A percentile compares a stretch with the other conserved stretches of the same genome.
Conservation (phyloP, 1,284 basidiomycete species). For the Trichosporon sp. region DNA sequence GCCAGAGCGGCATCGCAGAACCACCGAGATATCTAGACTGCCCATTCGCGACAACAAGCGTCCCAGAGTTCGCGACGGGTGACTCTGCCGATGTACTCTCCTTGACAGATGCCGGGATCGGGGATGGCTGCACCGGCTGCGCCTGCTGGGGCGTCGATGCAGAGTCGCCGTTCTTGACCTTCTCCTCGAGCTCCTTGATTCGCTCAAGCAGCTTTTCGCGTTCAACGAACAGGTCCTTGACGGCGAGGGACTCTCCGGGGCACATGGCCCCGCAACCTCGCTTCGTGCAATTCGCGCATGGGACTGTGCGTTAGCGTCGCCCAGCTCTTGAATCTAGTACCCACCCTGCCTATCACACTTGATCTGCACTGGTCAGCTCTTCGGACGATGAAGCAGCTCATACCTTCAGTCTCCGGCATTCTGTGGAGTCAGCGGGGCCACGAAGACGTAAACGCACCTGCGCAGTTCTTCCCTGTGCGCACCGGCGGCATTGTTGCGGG, state of each 20-base stretch:
- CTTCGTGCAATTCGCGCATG: conserved; percentile 3
- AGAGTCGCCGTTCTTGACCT: not conserved
- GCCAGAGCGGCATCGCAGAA: conserved; percentile 9
- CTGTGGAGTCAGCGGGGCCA: not conserved
- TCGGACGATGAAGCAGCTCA: not conserved
- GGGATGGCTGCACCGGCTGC: not conserved
- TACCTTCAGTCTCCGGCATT: conserved; percentile 9
- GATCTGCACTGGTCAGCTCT: not conserved
- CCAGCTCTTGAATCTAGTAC: not conserved
- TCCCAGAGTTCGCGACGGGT: conserved; percentile 3
- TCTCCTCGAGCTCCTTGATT: conserved; percentile 1
- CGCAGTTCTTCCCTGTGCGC: conserved; percentile 9
- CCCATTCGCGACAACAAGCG: not conserved
- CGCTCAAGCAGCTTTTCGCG: conserved; percentile 2
- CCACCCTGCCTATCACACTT: conserved; percentile 9
- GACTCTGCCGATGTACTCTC: not conserved
- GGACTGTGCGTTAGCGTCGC: not conserved
- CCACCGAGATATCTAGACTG: conserved; percentile 2
- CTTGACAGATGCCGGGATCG: not conserved
- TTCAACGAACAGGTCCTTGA: conserved; percentile 7
- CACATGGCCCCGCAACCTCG: conserved; percentile 10
- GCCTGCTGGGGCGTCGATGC: not conserved
- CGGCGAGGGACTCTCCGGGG: conserved; percentile 5
- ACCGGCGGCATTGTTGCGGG: not conserved
- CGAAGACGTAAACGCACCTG: not conserved